Base-by-base conservation (phyloP, 1,139 yeast species). In the Yamadazyma sp. region DNA sequence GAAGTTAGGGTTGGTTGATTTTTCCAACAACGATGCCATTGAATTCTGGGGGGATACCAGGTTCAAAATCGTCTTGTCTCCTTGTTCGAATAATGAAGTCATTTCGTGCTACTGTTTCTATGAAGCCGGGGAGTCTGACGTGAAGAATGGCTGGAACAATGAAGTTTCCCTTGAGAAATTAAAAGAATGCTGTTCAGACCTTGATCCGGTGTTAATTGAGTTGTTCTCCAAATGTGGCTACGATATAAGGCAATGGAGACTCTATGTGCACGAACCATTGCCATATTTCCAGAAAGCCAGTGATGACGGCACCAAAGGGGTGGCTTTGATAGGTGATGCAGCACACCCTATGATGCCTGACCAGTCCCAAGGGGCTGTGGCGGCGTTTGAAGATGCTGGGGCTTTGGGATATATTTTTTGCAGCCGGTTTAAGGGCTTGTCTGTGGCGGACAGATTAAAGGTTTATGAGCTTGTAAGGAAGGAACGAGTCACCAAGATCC, bases 311-410 rank as follows among this genome's bases (percentile, higher is more conserved):
- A 49, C 48, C 18, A 47, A 42, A 33, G 50, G 50, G 3, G 53
- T 63, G 17, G 60, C 58, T 15, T 50, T 65, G 23, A 36, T 66
- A 14, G 71, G 71, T n/a, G 73, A 66, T 48, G 61, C 69, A 2
- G 62, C 65, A 17, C 74, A 67, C 47, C 64, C 73, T 3, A 67
- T 67, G 44, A 51, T 67, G 46, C 72, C 73, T 4, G 67, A 66
- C 47, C 54, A 66, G 37, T 67, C 70, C 7, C 65, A 62, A 37
- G 73, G 73, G 14, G 73, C 73, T 10, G 67, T 66, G 3, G 66
- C 64, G 46, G 72, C 73, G 1, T 55, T 67, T 38, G 73, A 58
- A 45, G 63, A 58, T 42, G 51, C 58, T 5, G 61, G 59, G 10
- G 56, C 56, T 12, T 47, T 56, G 29, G 47, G 50, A 11, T 47